Evolutionary conservation across 176 grass and related monocot species (phyloP).

Genomic region (Areca catechu): DNA sequence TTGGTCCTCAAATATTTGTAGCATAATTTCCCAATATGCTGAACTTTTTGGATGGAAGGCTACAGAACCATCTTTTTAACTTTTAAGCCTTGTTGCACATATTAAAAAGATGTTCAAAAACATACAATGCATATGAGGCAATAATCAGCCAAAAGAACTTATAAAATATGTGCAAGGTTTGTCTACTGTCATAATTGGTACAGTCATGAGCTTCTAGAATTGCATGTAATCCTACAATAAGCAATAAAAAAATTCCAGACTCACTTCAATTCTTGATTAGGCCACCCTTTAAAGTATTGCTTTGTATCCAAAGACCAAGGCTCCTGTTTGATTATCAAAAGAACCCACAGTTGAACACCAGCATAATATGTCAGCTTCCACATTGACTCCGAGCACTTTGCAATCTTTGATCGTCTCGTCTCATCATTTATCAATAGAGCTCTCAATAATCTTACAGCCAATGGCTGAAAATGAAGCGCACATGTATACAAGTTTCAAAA

Average conservation of each 20-base stretch:
- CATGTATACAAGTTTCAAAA: too few species aligned
- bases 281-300: constrained; percentile 81
- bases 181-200: too few species aligned
- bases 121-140: too few species aligned
- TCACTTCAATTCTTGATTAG: constrained; percentile 67
- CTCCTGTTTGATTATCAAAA: constrained; percentile 74
- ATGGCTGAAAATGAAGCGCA: constrained; percentile 41
- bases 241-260: constrained; percentile 11
- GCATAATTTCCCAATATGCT: too few species aligned
- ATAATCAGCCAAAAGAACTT: too few species aligned
- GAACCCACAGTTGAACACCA: constrained; percentile 70
- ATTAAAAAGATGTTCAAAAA: too few species aligned
- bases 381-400: constrained; percentile 93
- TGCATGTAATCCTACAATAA: neutral
- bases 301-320: constrained; percentile 74
- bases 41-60: too few species aligned
- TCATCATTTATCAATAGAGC: constrained; percentile 55
- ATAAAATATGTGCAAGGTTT: too few species aligned
- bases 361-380: constrained; percentile 98
- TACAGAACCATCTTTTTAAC: too few species aligned
- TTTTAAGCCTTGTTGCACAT: too few species aligned
- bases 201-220: too few species aligned
- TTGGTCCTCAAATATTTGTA: too few species aligned
- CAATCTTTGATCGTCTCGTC: constrained; percentile 45
- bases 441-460: constrained; percentile 53